Evolutionary conservation across 306 rosid genomes (phyloP).

Genomic region (Vigna reflexopilosa): DNA sequence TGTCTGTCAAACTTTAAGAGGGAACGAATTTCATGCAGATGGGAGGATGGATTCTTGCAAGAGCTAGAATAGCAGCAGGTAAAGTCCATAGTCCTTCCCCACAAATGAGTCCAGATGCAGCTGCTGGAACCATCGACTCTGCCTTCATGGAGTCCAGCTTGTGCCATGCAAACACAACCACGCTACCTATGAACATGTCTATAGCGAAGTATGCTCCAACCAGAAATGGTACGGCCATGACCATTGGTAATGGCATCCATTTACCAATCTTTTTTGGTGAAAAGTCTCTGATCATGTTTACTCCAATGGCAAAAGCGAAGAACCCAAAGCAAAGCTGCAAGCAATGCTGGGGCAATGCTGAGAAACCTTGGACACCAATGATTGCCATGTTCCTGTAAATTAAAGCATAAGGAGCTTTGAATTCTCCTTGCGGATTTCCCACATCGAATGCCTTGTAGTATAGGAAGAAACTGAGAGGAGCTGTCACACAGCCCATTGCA

Average conservation of each 20-base stretch:
- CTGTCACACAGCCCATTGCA: slow-evolving; percentile 69
- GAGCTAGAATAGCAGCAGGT: slow-evolving; percentile 91
- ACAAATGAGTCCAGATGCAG: slow-evolving; percentile 91
- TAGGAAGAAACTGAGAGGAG: slow-evolving; percentile 87
- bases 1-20: slow-evolving; percentile 49
- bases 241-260: slow-evolving; percentile 95
- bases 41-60: slow-evolving; percentile 81
- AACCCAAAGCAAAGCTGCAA: slow-evolving; percentile 64
- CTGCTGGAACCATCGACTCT: slow-evolving; percentile 75
- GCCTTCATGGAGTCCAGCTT: slow-evolving; percentile 64
- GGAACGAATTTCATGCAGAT: slow-evolving; percentile 89
- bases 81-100: slow-evolving; percentile 98
- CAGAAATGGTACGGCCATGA: slow-evolving; percentile 90
- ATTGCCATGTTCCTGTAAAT: slow-evolving; percentile 56
- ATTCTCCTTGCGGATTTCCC: slow-evolving; percentile 79
- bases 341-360: slow-evolving; percentile 86
- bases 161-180: slow-evolving; percentile 72
- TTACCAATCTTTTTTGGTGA: slow-evolving; percentile 72
- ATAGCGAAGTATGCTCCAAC: slow-evolving; percentile 92
- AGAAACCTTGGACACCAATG: slow-evolving; percentile 56
- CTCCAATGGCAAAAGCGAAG: slow-evolving; percentile 51
- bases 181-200: slow-evolving; percentile 78
- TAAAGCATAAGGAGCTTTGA: slow-evolving; percentile 92
- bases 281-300: slow-evolving; percentile 45
- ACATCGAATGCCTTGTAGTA: slow-evolving; percentile 63